phyloP scores from a whole-genome alignment of 2,329 filamentous ascomycete genomes.

The Colletotrichum tamarilloi region DNA sequence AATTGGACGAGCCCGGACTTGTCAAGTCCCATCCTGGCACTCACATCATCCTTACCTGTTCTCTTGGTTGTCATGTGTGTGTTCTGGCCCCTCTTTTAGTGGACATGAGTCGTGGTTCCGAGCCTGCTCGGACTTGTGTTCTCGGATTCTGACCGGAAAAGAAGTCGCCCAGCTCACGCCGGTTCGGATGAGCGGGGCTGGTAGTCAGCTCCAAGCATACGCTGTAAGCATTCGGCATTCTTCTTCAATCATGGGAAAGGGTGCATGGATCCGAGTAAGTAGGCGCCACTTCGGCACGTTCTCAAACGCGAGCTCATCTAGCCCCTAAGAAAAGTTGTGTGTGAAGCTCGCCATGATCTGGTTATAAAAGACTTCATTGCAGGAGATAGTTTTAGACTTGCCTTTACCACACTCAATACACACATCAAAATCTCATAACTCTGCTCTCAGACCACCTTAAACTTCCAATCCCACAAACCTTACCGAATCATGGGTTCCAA shows the following conservation, averaged over 20 bases:
- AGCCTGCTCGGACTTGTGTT: not conserved
- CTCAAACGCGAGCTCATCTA: constrained; percentile 5
- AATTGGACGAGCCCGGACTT: not conserved
- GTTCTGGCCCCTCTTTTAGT: not conserved
- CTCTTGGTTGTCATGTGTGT: not conserved
- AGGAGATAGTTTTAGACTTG: not conserved
- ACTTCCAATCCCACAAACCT: not conserved
- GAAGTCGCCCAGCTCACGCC: not conserved
- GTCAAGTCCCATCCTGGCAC: not conserved
- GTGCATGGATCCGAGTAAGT: not conserved
- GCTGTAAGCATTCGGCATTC: not conserved
- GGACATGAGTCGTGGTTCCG: constrained; percentile 2
- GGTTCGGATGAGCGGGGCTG: not conserved
- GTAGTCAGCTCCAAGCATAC: not conserved
- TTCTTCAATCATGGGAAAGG: not conserved
- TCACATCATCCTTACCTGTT: not conserved
- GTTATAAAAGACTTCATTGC: constrained; percentile 18
- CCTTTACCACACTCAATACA: not conserved
- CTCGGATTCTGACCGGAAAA: constrained; percentile 23
- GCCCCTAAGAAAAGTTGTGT: not conserved
- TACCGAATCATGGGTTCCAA: constrained; percentile 39
- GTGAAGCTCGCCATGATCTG: not conserved
- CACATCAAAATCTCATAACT: not conserved
- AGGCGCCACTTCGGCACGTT: constrained; percentile 22
- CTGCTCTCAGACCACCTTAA: not conserved